phyloP scores from a whole-genome alignment of 2,329 filamentous ascomycete genomes.

The Blastomyces gilchristii region DNA sequence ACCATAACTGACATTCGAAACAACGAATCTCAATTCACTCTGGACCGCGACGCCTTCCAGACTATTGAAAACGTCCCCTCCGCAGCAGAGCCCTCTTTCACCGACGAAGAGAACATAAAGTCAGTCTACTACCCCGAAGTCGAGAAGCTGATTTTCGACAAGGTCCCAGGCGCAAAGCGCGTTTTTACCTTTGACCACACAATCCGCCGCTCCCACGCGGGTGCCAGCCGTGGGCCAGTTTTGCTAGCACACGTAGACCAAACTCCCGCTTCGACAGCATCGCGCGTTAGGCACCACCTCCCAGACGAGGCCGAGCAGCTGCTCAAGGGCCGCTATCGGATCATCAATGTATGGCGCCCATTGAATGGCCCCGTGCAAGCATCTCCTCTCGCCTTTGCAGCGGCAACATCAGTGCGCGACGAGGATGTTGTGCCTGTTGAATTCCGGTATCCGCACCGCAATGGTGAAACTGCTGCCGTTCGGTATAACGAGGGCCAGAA shows the following conservation, averaged over 20 bases:
- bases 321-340: conserved; percentile 60
- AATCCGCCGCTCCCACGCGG: conserved; percentile 55
- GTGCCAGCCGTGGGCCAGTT: conserved; percentile 58
- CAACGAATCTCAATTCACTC: conserved; percentile 52
- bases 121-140: conserved; percentile 76
- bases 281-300: conserved; percentile 59
- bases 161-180: conserved; percentile 55
- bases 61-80: conserved; percentile 49
- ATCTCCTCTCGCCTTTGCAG: conserved; percentile 49
- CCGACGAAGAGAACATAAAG: conserved; percentile 58
- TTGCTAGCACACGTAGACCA: conserved; percentile 74
- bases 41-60: conserved; percentile 68
- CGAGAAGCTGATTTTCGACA: conserved; percentile 56
- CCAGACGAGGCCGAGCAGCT: conserved; percentile 56
- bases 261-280: conserved; percentile 53
- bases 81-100: conserved; percentile 49
- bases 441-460: conserved; percentile 60
- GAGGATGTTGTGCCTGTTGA: conserved; percentile 61
- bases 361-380: conserved; percentile 49
- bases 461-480: conserved; percentile 65
- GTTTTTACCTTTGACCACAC: conserved; percentile 82
- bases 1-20: conserved; percentile 64
- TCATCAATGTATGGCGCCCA: conserved; percentile 80
- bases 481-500: conserved; percentile 50
- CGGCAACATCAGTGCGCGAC: conserved; percentile 45